phyloP scores from a whole-genome alignment of 2,329 filamentous ascomycete genomes.

The Lachnellula occidentalis region DNA sequence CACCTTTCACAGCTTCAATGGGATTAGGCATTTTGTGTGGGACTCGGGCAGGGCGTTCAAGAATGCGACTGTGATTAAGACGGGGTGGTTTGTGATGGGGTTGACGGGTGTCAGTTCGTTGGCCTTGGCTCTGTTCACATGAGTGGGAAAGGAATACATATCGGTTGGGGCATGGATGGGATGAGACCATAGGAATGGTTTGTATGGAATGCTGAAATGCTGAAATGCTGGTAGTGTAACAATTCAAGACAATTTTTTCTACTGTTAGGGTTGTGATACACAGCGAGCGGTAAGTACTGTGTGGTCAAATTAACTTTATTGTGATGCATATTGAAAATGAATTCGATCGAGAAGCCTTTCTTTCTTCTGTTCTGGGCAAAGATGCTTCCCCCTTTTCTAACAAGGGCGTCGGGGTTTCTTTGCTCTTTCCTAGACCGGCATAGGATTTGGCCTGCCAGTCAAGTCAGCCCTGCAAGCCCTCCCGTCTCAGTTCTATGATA shows the following conservation, averaged over 20 bases:
- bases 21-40: conserved; percentile 67
- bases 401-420: too few relatives aligned
- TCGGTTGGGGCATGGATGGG: background rate
- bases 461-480: too few relatives aligned
- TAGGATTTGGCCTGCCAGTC: too few relatives aligned
- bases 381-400: too few relatives aligned
- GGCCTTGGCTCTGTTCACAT: conserved; percentile 27
- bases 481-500: too few relatives aligned
- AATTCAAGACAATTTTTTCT: background rate
- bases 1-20: conserved; percentile 63
- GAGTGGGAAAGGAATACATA: background rate
- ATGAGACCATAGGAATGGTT: background rate
- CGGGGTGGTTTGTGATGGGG: conserved; percentile 59
- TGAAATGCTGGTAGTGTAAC: background rate
- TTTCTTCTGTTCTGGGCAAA: too few relatives aligned
- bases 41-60: conserved; percentile 57
- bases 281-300: too few relatives aligned
- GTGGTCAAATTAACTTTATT: too few relatives aligned
- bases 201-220: background rate
- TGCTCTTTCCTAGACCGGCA: too few relatives aligned
- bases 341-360: too few relatives aligned
- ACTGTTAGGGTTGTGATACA: background rate
- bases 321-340: too few relatives aligned
- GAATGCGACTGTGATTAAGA: conserved; percentile 59
- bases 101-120: conserved; percentile 45